Evolutionary conservation across 2,329 filamentous ascomycete genomes (phyloP), one percentile per base, ranked within the genome.

Genomic region (Aspergillus oerlinghausenensis): DNA sequence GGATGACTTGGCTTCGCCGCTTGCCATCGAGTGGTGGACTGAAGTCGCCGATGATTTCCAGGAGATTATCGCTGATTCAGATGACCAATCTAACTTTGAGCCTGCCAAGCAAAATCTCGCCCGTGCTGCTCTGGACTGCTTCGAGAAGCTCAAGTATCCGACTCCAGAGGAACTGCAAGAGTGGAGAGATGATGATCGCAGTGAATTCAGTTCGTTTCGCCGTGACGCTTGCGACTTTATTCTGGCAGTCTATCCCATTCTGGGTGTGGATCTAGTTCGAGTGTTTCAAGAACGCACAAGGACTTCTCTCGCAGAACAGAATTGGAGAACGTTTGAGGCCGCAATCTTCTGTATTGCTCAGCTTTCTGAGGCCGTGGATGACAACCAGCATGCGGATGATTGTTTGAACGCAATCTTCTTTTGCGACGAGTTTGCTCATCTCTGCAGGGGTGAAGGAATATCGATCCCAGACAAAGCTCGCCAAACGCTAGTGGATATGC

Each of bases 151-250:
- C 23, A 66, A 72, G n/a, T 76, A 73, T 53, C 74, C 76, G 0
- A 63, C 56, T 9, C 56, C 68, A 1, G 65, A 66, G 43, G 69
- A 73, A 21, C 43, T 73, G 17, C 64, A 67, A 32, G 69, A 71
- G 9, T 79, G 76, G 76, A 69, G 70, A 49, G 70, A 73, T 32
- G 76, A 79, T 51, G 76, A 79, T 28, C 65, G 74, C 29, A 69
- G 66, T 54, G 72, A 75, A 54, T 79, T 79, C 55, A 68, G 68
- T 49, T 66, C 70, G 19, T 79, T 78, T 55, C 75, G 77, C 19
- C 72, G 73, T 28, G 75, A 79, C 48, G 75, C 73, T n/a, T 73
- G 73, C 50, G 77, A 79, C 58, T 79, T 77, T 52, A 66, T 79
- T 10, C 68, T 77, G 14, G 72, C 75, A 6, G 70, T 72, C 1